phyloP scores from a whole-genome alignment of 768 basidiomycete species.

The Lactifluus volemus region DNA sequence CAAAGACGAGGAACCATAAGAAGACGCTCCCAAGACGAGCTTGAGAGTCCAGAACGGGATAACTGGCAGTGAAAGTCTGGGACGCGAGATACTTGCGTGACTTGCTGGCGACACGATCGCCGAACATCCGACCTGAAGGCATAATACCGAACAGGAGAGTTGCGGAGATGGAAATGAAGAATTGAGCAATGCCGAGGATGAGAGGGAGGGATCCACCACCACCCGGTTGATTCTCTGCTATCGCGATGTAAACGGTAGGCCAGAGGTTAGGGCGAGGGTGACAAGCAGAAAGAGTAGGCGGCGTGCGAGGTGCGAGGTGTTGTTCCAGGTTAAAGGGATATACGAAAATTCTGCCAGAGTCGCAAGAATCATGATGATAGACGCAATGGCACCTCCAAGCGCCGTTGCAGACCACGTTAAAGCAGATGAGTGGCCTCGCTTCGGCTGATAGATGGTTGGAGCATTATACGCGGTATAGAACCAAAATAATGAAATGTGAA shows the following conservation, averaged over 20 bases:
- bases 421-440: constrained; percentile 53
- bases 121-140: constrained; percentile 98
- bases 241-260: constrained; percentile 91
- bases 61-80: constrained; percentile 97
- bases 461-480: constrained; percentile 96
- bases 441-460: constrained; percentile 60
- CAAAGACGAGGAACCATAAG: constrained; percentile 90
- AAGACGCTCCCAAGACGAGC: constrained; percentile 71
- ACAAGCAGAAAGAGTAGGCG: constrained; percentile 83
- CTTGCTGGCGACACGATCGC: constrained; percentile 93
- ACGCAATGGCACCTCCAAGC: constrained; percentile 93
- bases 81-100: constrained; percentile 95
- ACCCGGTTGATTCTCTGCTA: constrained; percentile 51
- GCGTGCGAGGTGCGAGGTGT: constrained; percentile 91
- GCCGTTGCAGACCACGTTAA: constrained; percentile 92
- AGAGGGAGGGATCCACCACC: constrained; percentile 66
- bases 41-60: constrained; percentile 55
- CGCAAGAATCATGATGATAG: constrained; percentile 90
- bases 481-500: constrained; percentile 91
- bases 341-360: constrained; percentile 94
- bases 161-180: constrained; percentile 83
- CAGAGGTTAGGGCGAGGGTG: constrained; percentile 84
- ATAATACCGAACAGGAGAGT: constrained; percentile 84
- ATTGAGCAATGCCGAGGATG: constrained; percentile 94
- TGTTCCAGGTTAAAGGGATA: constrained; percentile 98